Evolutionary conservation across 2,329 filamentous ascomycete genomes (phyloP), one percentile per base, ranked within the genome.

Genomic region (Ciborinia camelliae): DNA sequence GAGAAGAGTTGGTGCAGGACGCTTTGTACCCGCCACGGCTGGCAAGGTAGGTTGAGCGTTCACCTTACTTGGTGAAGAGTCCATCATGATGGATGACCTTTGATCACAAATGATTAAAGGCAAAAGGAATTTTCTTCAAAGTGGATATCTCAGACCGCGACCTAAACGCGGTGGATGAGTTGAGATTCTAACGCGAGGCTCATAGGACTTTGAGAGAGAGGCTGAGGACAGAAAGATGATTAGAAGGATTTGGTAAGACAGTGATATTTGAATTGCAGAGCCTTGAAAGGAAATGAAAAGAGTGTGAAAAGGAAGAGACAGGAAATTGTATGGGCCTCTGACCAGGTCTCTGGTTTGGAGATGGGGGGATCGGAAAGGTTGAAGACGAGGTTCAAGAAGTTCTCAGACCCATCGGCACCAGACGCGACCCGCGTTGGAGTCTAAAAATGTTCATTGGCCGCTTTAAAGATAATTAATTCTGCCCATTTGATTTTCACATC

Each of bases 1-100:
- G 32, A 95, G 85, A 64, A 94, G 80, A 65, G 87, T 85, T 35
- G 90, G 84, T 54, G 85, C 84, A 71, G 85, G 79, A 66, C 86
- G 82, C 79, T 90, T 89, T 69, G 81, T 76, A 72, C 83, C 81
- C 63, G 81, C 76, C 20, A 76, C 62, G 20, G 68, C 64, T 35
- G 72, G 71, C 43, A 72, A 66, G 62, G 65, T 66, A 52, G 71
- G 68, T 59, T 70, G 68, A 52, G 69, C 59, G 55, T 74, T 76
- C 35, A 70, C 68, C 66, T 75, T 75, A 67, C 70, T 74, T 39
- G 74, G 74, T 67, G 73, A 75, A 23, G 73, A 74, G 67, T 76
- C 72, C 73, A 76, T 76, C 72, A 73, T 74, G 69, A 67, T 63
- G 69, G 69, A 67, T 67, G 64, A 65, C 59, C 67, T 69, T 64